These are phyloP conservation scores for Candida yuanshanica DNA, from an alignment of 805 yeast genomes.

Conservation along the genomic window DNA sequence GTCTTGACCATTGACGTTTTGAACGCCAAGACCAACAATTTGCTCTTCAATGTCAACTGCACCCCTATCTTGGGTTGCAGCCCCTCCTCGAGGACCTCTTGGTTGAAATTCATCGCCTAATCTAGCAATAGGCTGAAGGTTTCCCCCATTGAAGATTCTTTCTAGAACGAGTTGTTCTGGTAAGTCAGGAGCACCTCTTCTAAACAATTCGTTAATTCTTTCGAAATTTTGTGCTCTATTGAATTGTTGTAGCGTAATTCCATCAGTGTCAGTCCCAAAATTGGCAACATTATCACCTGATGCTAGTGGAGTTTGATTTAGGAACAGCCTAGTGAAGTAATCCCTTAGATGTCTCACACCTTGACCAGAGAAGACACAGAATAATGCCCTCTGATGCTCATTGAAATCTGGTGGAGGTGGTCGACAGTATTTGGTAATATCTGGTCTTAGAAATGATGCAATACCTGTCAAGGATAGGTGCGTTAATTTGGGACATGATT, in stretches of 20 bases:
- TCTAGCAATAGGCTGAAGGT: background rate
- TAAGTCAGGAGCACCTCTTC: background rate
- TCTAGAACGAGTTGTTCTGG: background rate
- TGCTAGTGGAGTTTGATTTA: slow-evolving; percentile 1
- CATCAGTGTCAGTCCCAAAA: slow-evolving; percentile 2
- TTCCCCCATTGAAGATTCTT: background rate
- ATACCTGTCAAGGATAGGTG: slow-evolving; percentile 93
- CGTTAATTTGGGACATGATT: slow-evolving; percentile 78
- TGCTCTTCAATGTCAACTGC: background rate
- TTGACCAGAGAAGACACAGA: slow-evolving; percentile 90
- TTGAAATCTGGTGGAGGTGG: slow-evolving; percentile 91
- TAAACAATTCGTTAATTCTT: slow-evolving; percentile 1
- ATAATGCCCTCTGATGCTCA: slow-evolving; percentile 74
- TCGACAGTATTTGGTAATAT: slow-evolving; percentile 81
- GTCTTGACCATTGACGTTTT: background rate
- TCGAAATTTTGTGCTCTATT: slow-evolving; percentile 1
- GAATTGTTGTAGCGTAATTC: slow-evolving; percentile 1
- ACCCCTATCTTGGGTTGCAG: background rate
- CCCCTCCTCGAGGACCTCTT: background rate
- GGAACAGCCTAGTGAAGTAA: slow-evolving; percentile 43
- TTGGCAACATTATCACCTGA: background rate
- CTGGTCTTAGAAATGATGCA: slow-evolving; percentile 78
- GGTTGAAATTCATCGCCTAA: background rate
- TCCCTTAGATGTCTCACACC: slow-evolving; percentile 77
- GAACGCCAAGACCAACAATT: background rate